Conservation (phyloP, 768 basidiomycete genomes). For the Mycena floridula region DNA sequence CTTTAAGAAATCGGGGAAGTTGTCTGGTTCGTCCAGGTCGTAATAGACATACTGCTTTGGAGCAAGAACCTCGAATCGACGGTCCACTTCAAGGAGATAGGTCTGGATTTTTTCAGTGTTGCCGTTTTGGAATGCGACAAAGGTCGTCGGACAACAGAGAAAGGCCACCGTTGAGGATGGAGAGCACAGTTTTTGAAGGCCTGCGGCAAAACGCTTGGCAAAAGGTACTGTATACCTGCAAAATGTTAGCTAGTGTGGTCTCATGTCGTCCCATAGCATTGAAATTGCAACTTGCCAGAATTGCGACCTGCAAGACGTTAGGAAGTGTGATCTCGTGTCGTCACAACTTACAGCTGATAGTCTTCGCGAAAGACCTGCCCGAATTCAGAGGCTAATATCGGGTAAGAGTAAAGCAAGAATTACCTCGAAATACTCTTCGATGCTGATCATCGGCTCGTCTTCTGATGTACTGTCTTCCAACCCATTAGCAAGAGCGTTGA, state of each 20-base stretch:
- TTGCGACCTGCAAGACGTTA: too few species aligned
- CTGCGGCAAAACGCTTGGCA: conserved; percentile 29
- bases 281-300: too few species aligned
- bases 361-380: background rate
- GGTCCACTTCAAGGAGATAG: conserved; percentile 34
- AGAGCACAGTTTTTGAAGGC: conserved; percentile 25
- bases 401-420: conserved; percentile 32
- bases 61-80: conserved; percentile 33
- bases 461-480: conserved; percentile 14
- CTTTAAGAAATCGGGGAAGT: too few species aligned
- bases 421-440: conserved; percentile 41
- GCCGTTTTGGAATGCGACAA: conserved; percentile 43
- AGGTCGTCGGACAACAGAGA: conserved; percentile 40
- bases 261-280: too few species aligned
- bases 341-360: conserved; percentile 6
- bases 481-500: conserved; percentile 27
- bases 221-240: conserved; percentile 37
- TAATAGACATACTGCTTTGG: conserved; percentile 34
- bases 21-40: conserved; percentile 37
- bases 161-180: conserved; percentile 31
- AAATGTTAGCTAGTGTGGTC: too few species aligned
- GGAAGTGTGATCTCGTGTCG: background rate
- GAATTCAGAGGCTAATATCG: background rate
- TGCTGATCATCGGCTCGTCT: conserved; percentile 31
- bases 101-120: conserved; percentile 26